These are phyloP conservation scores for Jackrogersella multiformis DNA, from an alignment of 495 filamentous ascomycete species.

Conservation along the genomic window DNA sequence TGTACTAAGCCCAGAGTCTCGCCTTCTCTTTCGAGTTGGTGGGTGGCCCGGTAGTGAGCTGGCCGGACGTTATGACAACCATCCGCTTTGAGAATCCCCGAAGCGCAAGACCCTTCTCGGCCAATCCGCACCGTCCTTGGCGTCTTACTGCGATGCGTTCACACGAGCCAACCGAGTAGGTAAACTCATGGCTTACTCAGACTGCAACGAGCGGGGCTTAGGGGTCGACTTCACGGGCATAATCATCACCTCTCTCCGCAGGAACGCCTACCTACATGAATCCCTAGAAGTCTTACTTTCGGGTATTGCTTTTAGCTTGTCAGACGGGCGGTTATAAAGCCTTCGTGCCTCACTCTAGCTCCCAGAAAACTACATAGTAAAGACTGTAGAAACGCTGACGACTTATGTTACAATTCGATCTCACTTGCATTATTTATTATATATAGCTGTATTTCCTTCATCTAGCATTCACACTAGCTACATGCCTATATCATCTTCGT, in stretches of 20 bases:
- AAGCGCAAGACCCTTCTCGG: background rate
- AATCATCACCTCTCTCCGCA: constrained; percentile 17
- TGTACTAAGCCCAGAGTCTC: constrained; percentile 30
- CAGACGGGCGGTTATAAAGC: constrained; percentile 27
- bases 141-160: constrained; percentile 39
- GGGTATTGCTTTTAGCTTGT: constrained; percentile 3
- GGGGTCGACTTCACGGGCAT: constrained; percentile 6
- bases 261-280: constrained; percentile 27
- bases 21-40: constrained; percentile 38
- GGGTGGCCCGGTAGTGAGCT: constrained; percentile 25
- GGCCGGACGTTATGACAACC: constrained; percentile 16
- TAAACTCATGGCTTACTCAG: constrained; percentile 39
- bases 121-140: constrained; percentile 35
- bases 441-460: background rate
- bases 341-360: constrained; percentile 4
- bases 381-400: background rate
- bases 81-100: constrained; percentile 21
- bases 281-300: constrained; percentile 9
- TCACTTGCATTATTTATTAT: constrained; percentile 15
- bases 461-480: background rate
- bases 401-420: constrained; percentile 7
- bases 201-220: constrained; percentile 18
- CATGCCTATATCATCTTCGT: background rate
- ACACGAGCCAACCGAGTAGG: constrained; percentile 22
- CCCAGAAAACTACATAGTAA: background rate